A percentile compares a stretch with the other conserved stretches of the same genome.
These are phyloP conservation scores for Pelargonium cotyledonis DNA, from an alignment of 441 rosid genomes.

Conservation along the genomic window DNA sequence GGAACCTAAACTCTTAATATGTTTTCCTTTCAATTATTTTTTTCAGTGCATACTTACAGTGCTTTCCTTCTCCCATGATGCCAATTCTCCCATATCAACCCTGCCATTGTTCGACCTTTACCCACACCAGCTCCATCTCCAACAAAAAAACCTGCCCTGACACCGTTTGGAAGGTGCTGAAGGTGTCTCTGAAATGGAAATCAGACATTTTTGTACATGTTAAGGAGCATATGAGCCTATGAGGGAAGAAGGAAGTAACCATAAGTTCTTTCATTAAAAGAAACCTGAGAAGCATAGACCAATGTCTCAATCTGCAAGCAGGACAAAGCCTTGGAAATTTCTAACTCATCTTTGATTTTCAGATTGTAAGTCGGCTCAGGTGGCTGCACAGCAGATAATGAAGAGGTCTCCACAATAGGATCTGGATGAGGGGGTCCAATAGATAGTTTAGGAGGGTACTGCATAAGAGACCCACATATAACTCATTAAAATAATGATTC, in stretches of 20 bases:
- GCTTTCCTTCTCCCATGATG: conserved; percentile 72
- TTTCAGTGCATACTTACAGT: conserved; percentile 43
- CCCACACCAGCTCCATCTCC: conserved; percentile 99
- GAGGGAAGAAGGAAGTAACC: conserved; percentile 17
- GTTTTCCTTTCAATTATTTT: background rate
- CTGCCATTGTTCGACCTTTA: conserved; percentile 96
- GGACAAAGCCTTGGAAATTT: conserved; percentile 67
- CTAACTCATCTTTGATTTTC: conserved; percentile 68
- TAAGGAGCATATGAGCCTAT: conserved; percentile 19
- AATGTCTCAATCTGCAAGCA: conserved; percentile 99
- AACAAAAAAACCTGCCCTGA: conserved; percentile 90
- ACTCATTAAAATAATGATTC: conserved; percentile 12
- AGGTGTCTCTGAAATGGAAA: conserved; percentile 71
- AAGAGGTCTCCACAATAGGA: conserved; percentile 94
- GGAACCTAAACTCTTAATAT: conserved; percentile 16
- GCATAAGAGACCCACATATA: conserved; percentile 21
- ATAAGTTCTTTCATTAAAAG: conserved; percentile 24
- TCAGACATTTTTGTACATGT: conserved; percentile 24
- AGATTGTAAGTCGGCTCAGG: conserved; percentile 88
- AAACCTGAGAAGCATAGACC: conserved; percentile 96
- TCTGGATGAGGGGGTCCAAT: conserved; percentile 97
- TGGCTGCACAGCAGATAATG: conserved; percentile 93
- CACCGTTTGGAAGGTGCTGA: conserved; percentile 78
- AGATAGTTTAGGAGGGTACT: conserved; percentile 89
- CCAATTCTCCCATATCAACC: conserved; percentile 98